Conservation (phyloP, 768 basidiomycete species). For the Serendipita sp. region DNA sequence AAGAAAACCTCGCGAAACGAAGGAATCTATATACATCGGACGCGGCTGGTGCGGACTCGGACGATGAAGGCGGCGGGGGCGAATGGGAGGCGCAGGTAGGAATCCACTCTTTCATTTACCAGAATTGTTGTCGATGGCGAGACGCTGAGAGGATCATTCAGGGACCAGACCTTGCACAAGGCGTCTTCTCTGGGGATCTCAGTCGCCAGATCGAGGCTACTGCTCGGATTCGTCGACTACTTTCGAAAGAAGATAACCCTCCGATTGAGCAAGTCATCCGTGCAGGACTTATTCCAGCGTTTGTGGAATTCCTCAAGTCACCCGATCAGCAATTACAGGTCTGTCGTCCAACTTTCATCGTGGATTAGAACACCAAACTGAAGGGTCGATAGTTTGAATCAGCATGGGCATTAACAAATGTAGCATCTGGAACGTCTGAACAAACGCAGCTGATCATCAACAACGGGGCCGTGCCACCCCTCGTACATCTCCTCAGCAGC, state of each 20-base stretch:
- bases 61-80: slow-evolving; percentile 25
- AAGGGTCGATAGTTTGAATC: slow-evolving; percentile 61
- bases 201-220: slow-evolving; percentile 48
- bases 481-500: slow-evolving; percentile 92
- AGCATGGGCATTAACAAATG: slow-evolving; percentile 95
- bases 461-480: slow-evolving; percentile 87
- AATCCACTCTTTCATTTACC: slow-evolving; percentile 13
- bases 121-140: too few species aligned
- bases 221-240: slow-evolving; percentile 93
- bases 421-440: slow-evolving; percentile 93
- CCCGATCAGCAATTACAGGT: slow-evolving; percentile 1
- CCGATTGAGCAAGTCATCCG: slow-evolving; percentile 94
- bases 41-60: slow-evolving; percentile 21
- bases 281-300: slow-evolving; percentile 90
- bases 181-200: background rate
- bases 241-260: slow-evolving; percentile 99
- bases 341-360: slow-evolving; percentile 2
- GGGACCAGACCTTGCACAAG: background rate
- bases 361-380: background rate
- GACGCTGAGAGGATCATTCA: background rate
- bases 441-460: slow-evolving; percentile 97
- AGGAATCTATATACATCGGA: slow-evolving; percentile 22
- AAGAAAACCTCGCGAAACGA: slow-evolving; percentile 31
- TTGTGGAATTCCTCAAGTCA: slow-evolving; percentile 75
- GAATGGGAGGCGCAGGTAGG: slow-evolving; percentile 66